Evolutionary conservation across 2,329 filamentous ascomycete species (phyloP).

Genomic region (Diplodia intermedia): DNA sequence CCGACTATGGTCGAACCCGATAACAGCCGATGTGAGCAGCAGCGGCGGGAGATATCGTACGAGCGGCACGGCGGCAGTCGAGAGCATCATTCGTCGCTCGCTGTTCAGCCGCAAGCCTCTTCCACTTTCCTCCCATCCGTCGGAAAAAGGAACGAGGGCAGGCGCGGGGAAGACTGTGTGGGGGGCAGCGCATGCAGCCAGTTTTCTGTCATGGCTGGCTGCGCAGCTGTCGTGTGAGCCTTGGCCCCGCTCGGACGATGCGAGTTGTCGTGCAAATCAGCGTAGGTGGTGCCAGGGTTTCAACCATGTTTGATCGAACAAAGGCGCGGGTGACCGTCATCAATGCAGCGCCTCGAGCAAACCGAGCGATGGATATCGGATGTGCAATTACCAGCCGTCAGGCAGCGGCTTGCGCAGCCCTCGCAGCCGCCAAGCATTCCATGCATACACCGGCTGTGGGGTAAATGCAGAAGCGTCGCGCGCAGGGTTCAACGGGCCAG

Average conservation of each 20-base stretch:
- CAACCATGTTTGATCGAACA: too few species aligned
- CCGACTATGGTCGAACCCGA: neutral
- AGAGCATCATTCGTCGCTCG: neutral
- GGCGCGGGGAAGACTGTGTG: neutral
- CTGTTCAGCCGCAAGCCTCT: neutral
- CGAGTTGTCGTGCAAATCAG: neutral
- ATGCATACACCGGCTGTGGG: neutral
- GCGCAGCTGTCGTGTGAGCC: neutral
- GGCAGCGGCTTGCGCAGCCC: neutral
- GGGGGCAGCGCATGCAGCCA: neutral
- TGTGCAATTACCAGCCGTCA: neutral
- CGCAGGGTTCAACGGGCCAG: neutral
- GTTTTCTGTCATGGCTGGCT: neutral
- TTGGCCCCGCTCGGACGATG: neutral
- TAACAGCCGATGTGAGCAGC: neutral
- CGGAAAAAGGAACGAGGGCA: neutral
- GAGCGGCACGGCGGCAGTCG: neutral
- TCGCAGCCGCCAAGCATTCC: neutral
- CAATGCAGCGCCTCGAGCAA: neutral
- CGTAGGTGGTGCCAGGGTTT: too few species aligned
- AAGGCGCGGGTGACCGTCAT: neutral
- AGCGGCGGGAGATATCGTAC: neutral
- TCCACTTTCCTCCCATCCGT: neutral
- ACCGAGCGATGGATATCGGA: neutral
- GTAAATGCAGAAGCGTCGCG: slow-evolving; percentile 1